These are phyloP conservation scores for Verticillium zaregamsianum DNA, from an alignment of 2,329 filamentous ascomycete species.

Conservation along the genomic window DNA sequence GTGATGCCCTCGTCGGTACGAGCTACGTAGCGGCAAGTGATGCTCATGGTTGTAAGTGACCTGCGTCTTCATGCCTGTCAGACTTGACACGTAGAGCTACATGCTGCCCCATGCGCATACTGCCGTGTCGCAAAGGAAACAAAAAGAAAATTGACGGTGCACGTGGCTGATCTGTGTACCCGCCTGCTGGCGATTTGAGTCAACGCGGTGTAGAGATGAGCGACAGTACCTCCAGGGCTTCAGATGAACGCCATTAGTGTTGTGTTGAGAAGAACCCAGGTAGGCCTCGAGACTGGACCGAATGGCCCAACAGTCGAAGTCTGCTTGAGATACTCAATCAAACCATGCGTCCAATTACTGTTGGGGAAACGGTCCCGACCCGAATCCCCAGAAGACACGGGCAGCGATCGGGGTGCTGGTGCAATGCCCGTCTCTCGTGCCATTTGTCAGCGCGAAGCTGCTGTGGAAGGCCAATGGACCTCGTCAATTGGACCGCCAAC, in stretches of 20 bases:
- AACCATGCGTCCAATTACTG: not conserved
- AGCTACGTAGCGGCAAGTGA: too few relatives aligned
- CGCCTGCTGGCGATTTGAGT: not conserved
- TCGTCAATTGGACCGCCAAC: not conserved
- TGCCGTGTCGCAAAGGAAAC: not conserved
- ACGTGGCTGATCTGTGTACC: not conserved
- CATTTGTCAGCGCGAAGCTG: not conserved
- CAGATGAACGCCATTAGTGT: not conserved
- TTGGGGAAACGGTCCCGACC: not conserved
- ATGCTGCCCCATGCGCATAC: not conserved
- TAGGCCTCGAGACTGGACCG: not conserved
- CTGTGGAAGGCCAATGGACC: not conserved
- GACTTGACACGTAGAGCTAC: not conserved
- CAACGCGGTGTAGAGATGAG: not conserved
- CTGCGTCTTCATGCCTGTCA: not conserved
- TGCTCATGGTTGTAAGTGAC: too few relatives aligned
- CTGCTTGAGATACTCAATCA: not conserved
- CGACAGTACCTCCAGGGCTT: not conserved
- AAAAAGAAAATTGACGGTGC: not conserved
- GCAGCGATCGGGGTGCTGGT: not conserved
- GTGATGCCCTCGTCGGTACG: not conserved
- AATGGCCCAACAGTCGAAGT: not conserved
- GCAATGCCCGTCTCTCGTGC: not conserved
- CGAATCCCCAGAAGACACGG: not conserved
- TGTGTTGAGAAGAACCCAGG: not conserved